Percentiles rank a stretch among this genome's conserved stretches.
These are phyloP conservation scores for Colletotrichum lindemuthianum DNA, from an alignment of 2,329 filamentous ascomycete species.

Conservation along the genomic window DNA sequence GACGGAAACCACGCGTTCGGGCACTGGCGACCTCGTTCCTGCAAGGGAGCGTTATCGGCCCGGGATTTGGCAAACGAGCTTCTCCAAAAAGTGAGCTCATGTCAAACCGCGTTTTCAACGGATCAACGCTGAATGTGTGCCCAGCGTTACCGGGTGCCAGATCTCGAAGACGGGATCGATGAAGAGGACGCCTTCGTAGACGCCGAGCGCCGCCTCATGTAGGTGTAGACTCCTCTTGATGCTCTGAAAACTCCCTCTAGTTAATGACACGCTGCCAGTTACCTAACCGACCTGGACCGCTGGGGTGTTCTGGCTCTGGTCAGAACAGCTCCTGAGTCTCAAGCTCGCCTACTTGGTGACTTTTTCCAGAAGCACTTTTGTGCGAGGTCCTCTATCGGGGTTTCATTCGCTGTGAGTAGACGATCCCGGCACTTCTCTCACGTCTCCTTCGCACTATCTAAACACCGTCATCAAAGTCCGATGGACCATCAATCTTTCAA, in stretches of 20 bases:
- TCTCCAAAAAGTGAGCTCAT: no score
- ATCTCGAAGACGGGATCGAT: no score
- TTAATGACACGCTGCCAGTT: not conserved
- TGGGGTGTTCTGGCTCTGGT: slow-evolving; percentile 7
- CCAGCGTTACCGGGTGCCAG: no score
- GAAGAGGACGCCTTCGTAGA: no score
- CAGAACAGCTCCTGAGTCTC: not conserved
- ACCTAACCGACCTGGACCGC: not conserved
- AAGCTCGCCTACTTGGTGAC: not conserved
- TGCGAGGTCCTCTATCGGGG: not conserved
- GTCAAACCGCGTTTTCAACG: no score
- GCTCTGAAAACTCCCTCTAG: no score
- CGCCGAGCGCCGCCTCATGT: no score
- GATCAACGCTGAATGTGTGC: no score
- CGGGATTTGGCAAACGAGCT: no score
- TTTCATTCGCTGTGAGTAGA: not conserved
- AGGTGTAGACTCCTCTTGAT: no score
- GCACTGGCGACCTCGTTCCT: no score
- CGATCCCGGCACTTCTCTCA: not conserved
- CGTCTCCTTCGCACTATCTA: no score
- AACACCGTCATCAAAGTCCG: not conserved
- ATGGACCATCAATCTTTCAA: not conserved
- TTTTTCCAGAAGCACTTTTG: slow-evolving; percentile 3
- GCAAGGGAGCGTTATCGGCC: not conserved
- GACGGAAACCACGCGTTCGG: not conserved